Base-by-base conservation (phyloP, 2,329 filamentous ascomycete genomes). In the Knoxdaviesia proteae region DNA sequence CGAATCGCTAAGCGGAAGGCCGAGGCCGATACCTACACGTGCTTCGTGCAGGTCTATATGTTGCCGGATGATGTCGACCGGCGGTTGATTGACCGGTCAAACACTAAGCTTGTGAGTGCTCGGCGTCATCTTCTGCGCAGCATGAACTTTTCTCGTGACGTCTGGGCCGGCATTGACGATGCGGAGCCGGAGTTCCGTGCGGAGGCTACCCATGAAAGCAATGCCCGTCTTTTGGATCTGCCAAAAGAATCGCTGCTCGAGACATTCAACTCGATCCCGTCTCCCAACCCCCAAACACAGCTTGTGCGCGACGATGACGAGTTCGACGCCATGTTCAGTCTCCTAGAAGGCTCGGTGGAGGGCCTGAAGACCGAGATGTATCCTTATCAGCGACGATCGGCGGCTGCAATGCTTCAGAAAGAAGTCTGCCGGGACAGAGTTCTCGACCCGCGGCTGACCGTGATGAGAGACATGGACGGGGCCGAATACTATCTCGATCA, bases 401-500 rank as follows among this genome's bases (percentile, higher is more conserved):
- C 80, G 1, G 83, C 82, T 4, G 56, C 79, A 32, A 94, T 96
- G 86, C 60, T 94, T 11, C 79, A 90, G 54, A 76, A 79, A 42
- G 88, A 96, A 57, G 59, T 68, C 5, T 68, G 75, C 29, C 74
- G 80, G 0, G 65, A 67, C 5, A 63, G 71, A 32, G 62, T 74
- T 5, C 59, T 86, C 6, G 87, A 94, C 56, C 84, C 87, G 7
- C 71, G 87, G 5, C 61, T 93, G 3, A 68, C 76, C 41, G 50
- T 59, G 5, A 62, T 74, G 1, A 52, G 53, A 2, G 77, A 81
- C 41, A 80, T 82, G 32, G 59, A 66, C 4, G 79, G 76, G 1
- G 54, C 59, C 1, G 50, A 52, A 0, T 94, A 77, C 62, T 93
- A 81, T 53, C 79, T 78, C 49, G 79, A 87, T 47, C 63, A 70